A percentile compares a stretch with the other conserved stretches of the same genome.
These are phyloP conservation scores for Pichia scutulata DNA, from an alignment of 805 yeast species.

Conservation along the genomic window DNA sequence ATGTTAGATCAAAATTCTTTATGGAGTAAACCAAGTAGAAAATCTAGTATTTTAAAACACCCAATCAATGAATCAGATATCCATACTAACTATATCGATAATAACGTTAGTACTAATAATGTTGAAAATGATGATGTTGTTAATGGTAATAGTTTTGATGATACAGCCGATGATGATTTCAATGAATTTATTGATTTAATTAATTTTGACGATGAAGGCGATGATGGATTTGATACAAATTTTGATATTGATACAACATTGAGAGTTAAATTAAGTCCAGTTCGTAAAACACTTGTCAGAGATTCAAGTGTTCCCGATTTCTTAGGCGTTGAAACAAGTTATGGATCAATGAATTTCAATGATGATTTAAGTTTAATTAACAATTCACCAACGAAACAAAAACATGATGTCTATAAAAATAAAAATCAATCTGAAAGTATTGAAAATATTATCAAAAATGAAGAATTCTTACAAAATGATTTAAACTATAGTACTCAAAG, in stretches of 20 bases:
- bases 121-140: background rate
- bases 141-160: slow-evolving; percentile 1
- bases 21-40: slow-evolving; percentile 4
- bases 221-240: slow-evolving; percentile 17
- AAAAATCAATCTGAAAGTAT: slow-evolving; percentile 6
- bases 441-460: slow-evolving; percentile 10
- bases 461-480: slow-evolving; percentile 7
- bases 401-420: background rate
- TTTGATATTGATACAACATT: slow-evolving; percentile 17
- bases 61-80: background rate
- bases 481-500: background rate
- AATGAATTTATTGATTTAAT: slow-evolving; percentile 26
- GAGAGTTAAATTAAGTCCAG: slow-evolving; percentile 8
- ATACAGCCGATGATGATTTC: slow-evolving; percentile 14
- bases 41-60: slow-evolving; percentile 13
- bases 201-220: slow-evolving; percentile 22
- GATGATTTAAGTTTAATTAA: background rate
- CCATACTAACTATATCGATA: background rate
- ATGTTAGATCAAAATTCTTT: slow-evolving; percentile 1
- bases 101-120: background rate
- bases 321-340: slow-evolving; percentile 9
- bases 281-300: background rate
- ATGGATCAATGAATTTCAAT: slow-evolving; percentile 1
- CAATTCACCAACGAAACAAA: background rate
- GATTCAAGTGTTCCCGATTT: slow-evolving; percentile 11